Conservation (phyloP, 2,329 filamentous ascomycete species). For the Penicillium occitanis region DNA sequence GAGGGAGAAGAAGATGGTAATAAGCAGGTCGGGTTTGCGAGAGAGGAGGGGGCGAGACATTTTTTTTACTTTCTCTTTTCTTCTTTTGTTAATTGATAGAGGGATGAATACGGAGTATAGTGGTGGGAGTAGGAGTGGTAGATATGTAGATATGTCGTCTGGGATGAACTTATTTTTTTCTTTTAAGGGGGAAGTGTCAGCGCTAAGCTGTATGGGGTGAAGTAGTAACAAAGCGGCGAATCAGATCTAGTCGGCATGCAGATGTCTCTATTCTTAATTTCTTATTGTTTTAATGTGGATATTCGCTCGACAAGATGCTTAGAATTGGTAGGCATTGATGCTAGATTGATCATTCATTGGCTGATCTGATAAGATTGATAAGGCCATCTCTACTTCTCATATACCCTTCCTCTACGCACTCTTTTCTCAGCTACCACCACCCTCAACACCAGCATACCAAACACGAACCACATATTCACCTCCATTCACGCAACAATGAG, state of each 20-base stretch:
- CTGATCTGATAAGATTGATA: too few species aligned
- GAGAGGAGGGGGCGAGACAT: conserved; percentile 12
- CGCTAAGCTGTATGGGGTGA: background rate
- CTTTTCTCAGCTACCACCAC: too few species aligned
- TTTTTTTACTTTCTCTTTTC: background rate
- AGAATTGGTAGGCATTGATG: too few species aligned
- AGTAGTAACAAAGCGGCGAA: background rate
- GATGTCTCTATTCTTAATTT: background rate
- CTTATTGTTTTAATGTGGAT: background rate
- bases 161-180: background rate
- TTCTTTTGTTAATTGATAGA: background rate
- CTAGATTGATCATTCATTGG: too few species aligned
- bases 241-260: background rate
- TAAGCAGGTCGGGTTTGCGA: conserved; percentile 9
- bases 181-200: background rate
- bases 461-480: too few species aligned
- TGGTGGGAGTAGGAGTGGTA: background rate
- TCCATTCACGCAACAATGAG: too few species aligned
- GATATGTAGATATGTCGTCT: background rate
- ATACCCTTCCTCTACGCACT: too few species aligned
- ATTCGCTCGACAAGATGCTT: too few species aligned
- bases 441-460: too few species aligned
- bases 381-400: too few species aligned
- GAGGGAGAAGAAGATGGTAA: conserved; percentile 15
- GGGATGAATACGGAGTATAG: background rate